These are phyloP conservation scores for Colletotrichum gigasporum DNA, from an alignment of 2,329 filamentous ascomycete genomes.

Conservation along the genomic window DNA sequence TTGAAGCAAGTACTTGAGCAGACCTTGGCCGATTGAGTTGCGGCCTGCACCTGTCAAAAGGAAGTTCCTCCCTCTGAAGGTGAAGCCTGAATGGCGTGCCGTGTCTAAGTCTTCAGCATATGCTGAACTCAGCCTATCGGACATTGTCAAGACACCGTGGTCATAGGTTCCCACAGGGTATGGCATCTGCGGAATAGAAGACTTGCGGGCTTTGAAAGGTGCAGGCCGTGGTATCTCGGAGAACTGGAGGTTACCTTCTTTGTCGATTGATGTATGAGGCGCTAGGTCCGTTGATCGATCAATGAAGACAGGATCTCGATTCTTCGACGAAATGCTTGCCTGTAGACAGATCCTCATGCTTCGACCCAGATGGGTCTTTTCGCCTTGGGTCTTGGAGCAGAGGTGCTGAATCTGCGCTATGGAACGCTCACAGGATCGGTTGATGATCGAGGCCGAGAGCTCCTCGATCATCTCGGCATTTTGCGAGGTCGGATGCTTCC, in stretches of 20 bases:
- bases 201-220: neutral
- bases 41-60: slow-evolving; percentile 98
- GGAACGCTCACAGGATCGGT: slow-evolving; percentile 92
- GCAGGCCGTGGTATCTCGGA: neutral
- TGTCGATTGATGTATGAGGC: neutral
- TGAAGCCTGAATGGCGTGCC: slow-evolving; percentile 86
- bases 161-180: slow-evolving; percentile 6
- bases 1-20: slow-evolving; percentile 92
- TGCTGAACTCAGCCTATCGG: slow-evolving; percentile 68
- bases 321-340: neutral
- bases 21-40: slow-evolving; percentile 95
- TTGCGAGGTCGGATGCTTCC: neutral
- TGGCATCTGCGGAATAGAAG: neutral
- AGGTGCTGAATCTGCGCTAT: slow-evolving; percentile 99
- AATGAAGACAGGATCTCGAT: slow-evolving; percentile 8
- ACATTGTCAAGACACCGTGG: neutral
- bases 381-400: slow-evolving; percentile 95
- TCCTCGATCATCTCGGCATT: neutral
- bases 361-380: slow-evolving; percentile 79
- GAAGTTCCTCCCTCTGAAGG: slow-evolving; percentile 92
- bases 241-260: neutral
- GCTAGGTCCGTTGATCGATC: neutral
- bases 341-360: slow-evolving; percentile 11
- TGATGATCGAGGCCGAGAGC: slow-evolving; percentile 98
- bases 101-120: slow-evolving; percentile 83